Percentiles rank a stretch among this genome's conserved stretches.
Evolutionary conservation across 1,284 basidiomycete species (phyloP).

Genomic region (Xerocomus nothofagi): DNA sequence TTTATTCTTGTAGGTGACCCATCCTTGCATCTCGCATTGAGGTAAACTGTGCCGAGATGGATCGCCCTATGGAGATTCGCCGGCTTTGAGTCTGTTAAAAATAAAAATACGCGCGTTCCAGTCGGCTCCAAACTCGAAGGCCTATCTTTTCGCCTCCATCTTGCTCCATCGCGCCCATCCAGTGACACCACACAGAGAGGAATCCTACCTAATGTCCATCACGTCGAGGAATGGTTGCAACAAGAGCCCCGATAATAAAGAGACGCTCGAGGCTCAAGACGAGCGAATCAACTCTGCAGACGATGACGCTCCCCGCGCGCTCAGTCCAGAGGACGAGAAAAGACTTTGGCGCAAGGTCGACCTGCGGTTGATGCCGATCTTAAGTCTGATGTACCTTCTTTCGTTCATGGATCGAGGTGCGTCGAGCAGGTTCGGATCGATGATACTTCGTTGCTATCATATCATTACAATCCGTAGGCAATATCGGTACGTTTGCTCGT

Average conservation of each 20-base stretch:
- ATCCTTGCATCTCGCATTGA: no score
- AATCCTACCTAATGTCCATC: background rate
- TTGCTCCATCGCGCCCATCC: no score
- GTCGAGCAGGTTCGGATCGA: conserved; percentile 2
- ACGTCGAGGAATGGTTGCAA: background rate
- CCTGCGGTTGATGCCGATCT: conserved; percentile 60
- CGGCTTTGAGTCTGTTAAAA: background rate
- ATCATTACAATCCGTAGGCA: conserved; percentile 39
- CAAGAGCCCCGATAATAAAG: background rate
- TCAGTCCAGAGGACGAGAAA: conserved; percentile 47
- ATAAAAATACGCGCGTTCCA: background rate
- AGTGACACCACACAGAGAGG: no score
- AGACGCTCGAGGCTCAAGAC: background rate
- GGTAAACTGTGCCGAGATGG: background rate
- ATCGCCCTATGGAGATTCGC: background rate
- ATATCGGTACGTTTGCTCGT: conserved; percentile 46
- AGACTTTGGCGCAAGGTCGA: conserved; percentile 67
- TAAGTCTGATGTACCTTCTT: conserved; percentile 62
- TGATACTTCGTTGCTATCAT: background rate
- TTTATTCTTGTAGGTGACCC: no score
- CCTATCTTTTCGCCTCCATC: background rate
- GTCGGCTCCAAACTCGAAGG: no score
- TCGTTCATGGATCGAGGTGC: conserved; percentile 66
- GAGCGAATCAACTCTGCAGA: background rate
- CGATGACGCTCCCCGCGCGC: conserved; percentile 3